phyloP scores from a whole-genome alignment of 1,284 basidiomycete species.

The Apiotrichum brassicae region DNA sequence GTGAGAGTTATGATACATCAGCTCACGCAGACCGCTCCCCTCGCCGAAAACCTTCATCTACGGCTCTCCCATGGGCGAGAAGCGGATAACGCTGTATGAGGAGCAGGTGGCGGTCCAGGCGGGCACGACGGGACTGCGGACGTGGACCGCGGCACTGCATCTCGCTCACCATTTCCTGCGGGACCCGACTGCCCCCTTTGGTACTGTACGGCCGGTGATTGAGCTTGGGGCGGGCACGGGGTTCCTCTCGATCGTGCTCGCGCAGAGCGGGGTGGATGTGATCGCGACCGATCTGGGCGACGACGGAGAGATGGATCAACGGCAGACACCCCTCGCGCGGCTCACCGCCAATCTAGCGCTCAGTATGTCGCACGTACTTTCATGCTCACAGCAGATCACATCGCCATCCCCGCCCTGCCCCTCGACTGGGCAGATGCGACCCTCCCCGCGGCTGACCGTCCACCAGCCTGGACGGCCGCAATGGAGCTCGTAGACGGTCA shows the following conservation, averaged over 20 bases:
- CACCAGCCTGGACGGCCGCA: conserved; percentile 21
- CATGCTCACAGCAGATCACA: conserved; percentile 8
- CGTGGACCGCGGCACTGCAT: conserved; percentile 35
- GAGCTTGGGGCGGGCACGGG: conserved; percentile 47
- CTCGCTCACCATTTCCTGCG: conserved; percentile 38
- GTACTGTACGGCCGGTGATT: conserved; percentile 13
- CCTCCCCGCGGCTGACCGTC: conserved; percentile 8
- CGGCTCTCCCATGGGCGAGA: conserved; percentile 13
- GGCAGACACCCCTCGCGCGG: conserved; percentile 30
- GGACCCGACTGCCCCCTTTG: conserved; percentile 11
- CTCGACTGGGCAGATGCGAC: conserved; percentile 38
- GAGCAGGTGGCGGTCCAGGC: conserved; percentile 46
- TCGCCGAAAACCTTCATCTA: conserved; percentile 47
- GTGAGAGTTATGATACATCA: too few species aligned
- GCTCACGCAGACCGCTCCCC: conserved; percentile 33
- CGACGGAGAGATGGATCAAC: conserved; percentile 34
- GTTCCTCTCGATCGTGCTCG: conserved; percentile 39
- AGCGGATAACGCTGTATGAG: conserved; percentile 40
- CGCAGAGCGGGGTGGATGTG: conserved; percentile 56
- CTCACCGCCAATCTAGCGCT: conserved; percentile 32
- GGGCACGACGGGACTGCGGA: conserved; percentile 46
- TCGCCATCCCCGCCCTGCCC: conserved; percentile 7
- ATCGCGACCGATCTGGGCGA: conserved; percentile 55
- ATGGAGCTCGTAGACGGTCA: conserved; percentile 1
- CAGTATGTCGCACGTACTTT: conserved; percentile 24